These are phyloP conservation scores for Cryptococcus floricola DNA, from an alignment of 1,284 basidiomycete genomes.

Conservation along the genomic window DNA sequence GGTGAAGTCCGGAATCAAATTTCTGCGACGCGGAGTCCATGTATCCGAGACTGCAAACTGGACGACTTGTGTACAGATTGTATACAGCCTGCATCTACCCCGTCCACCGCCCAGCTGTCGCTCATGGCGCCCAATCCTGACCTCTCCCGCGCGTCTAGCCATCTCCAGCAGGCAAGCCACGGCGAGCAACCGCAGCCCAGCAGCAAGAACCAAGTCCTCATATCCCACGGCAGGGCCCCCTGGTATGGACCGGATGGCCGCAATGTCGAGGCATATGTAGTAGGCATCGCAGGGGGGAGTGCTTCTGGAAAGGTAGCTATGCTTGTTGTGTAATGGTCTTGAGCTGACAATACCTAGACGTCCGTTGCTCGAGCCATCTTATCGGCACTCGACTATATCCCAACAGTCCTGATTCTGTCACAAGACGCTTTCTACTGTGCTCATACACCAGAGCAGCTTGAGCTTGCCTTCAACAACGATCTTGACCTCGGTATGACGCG, in stretches of 20 bases:
- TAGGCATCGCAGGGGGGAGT: conserved; percentile 89
- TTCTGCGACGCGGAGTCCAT: too few relatives aligned
- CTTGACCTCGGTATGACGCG: conserved; percentile 62
- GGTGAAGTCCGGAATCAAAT: too few relatives aligned
- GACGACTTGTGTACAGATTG: too few relatives aligned
- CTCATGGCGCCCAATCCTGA: too few relatives aligned
- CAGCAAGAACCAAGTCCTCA: conserved; percentile 71
- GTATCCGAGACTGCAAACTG: too few relatives aligned
- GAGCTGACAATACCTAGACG: conserved; percentile 57
- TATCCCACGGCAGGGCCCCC: conserved; percentile 64
- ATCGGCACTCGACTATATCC: conserved; percentile 72
- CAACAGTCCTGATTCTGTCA: conserved; percentile 75
- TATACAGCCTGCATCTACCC: too few relatives aligned
- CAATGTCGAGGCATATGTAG: conserved; percentile 68
- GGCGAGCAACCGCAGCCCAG: not conserved
- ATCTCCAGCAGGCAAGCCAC: too few relatives aligned
- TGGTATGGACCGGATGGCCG: conserved; percentile 70
- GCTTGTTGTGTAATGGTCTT: not conserved
- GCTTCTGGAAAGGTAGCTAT: conserved; percentile 81
- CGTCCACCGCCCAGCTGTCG: too few relatives aligned
- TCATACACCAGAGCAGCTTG: conserved; percentile 72
- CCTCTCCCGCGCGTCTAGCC: too few relatives aligned
- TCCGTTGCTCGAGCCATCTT: conserved; percentile 87
- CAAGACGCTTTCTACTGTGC: conserved; percentile 92
- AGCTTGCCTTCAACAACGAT: conserved; percentile 74